Evolutionary conservation across 306 rosid genomes (phyloP), one percentile per base, ranked within the genome.

Genomic region (Acmispon strigosus): DNA sequence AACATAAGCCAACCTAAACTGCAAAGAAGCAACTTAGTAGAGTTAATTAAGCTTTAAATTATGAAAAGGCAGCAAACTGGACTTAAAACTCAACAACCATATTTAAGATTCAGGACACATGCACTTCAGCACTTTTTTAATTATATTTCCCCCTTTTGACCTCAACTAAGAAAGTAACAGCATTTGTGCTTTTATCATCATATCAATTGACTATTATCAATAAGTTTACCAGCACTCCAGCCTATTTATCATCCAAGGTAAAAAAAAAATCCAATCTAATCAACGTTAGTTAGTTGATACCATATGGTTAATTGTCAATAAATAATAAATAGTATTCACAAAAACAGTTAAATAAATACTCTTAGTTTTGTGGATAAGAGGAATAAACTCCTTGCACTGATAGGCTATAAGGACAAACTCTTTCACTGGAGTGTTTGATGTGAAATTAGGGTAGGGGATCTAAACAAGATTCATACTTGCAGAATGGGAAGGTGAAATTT

Each of bases 1-100:
- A 78, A 93, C 86, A 79, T 81, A 93, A 62, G 98, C 97, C 86
- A 93, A 76, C 87, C 92, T 87, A 78, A 90, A 93, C 98, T 93
- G 94, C 76, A 76, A 72, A 74, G 59, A 74, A 74, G 54, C 11
- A 78, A 50, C 45, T 19, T 44, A 4, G 14, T 34, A 71, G 43
- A 27, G 74, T 76, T 48, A 77, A 69, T 43, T 75, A 62, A 62
- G 64, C 52, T 22, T 45, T 47, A 70, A 12, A 47, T 16, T 5
- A 49, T 6, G 41, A 5, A 81, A 69, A 53, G 41, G 24, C 7
- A 41, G 34, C 43, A 80, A 66, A 43, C 62, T 17, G 39, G 24
- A 42, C 57, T 49, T 43, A 22, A 10, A 36, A 44, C 68, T 54
- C 14, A 45, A 39, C 22, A 53, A 7, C 6, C 50, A 16, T 17